phyloP scores from a whole-genome alignment of 441 rosid species.

The Adansonia rubrostipa region DNA sequence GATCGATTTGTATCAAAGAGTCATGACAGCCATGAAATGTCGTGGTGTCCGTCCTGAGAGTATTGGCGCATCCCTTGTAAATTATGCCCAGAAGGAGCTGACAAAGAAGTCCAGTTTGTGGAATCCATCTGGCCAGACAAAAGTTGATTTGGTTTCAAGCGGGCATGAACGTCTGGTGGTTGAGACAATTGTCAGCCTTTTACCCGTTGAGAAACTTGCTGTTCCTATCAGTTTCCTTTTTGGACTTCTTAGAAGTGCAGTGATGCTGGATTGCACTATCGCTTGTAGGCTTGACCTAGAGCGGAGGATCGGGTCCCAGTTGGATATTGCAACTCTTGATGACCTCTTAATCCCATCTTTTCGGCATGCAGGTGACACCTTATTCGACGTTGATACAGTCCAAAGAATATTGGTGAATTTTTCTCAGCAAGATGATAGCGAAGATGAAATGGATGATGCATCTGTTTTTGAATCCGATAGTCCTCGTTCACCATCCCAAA shows the following conservation, averaged over 20 bases:
- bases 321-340: slow-evolving; percentile 86
- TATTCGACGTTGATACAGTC: slow-evolving; percentile 89
- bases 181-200: slow-evolving; percentile 79
- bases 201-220: slow-evolving; percentile 88
- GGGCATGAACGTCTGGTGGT: slow-evolving; percentile 75
- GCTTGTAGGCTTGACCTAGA: slow-evolving; percentile 87
- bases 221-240: slow-evolving; percentile 88
- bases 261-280: slow-evolving; percentile 79
- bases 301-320: slow-evolving; percentile 87
- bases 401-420: slow-evolving; percentile 91
- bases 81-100: slow-evolving; percentile 87
- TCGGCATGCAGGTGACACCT: slow-evolving; percentile 81
- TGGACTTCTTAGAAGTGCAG: slow-evolving; percentile 88
- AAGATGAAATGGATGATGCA: slow-evolving; percentile 76
- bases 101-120: slow-evolving; percentile 74
- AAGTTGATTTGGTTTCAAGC: slow-evolving; percentile 48
- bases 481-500: slow-evolving; percentile 86
- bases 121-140: slow-evolving; percentile 63
- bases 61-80: slow-evolving; percentile 83
- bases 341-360: slow-evolving; percentile 93
- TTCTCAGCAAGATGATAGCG: slow-evolving; percentile 93
- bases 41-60: slow-evolving; percentile 98
- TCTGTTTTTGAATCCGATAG: slow-evolving; percentile 85
- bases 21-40: slow-evolving; percentile 90
- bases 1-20: slow-evolving; percentile 79